Conservation (phyloP, 73 alveolate genomes). For the Loxodes magnus region DNA sequence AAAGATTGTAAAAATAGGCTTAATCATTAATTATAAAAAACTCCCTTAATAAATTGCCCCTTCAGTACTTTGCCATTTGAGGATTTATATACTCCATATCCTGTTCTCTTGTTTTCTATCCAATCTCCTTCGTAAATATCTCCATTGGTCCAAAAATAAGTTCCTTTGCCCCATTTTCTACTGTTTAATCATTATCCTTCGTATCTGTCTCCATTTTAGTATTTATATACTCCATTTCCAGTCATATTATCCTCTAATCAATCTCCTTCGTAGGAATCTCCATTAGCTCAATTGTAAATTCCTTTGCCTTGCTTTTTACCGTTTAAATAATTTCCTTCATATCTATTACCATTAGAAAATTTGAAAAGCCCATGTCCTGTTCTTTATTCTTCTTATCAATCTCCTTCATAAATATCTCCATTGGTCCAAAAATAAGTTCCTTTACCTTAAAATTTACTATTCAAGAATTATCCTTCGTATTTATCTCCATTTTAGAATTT, state of each 20-base stretch:
- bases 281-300: slow-evolving; percentile 45
- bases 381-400: slow-evolving; percentile 28
- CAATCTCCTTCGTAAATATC: slow-evolving; percentile 40
- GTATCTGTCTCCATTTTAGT: slow-evolving; percentile 49
- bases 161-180: slow-evolving; percentile 48
- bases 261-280: slow-evolving; percentile 49
- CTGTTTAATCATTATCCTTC: slow-evolving; percentile 49
- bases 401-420: slow-evolving; percentile 34
- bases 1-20: too few relatives aligned
- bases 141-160: slow-evolving; percentile 15
- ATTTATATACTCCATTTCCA: slow-evolving; percentile 34
- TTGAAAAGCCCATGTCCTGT: slow-evolving; percentile 32
- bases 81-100: slow-evolving; percentile 41
- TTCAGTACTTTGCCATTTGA: slow-evolving; percentile 45
- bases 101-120: slow-evolving; percentile 22
- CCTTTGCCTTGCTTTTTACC: slow-evolving; percentile 31
- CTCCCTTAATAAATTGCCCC: slow-evolving; percentile 35
- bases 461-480: slow-evolving; percentile 18
- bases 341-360: slow-evolving; percentile 45
- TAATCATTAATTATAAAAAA: too few relatives aligned
- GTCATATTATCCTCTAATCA: slow-evolving; percentile 25
- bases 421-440: slow-evolving; percentile 19
- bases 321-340: slow-evolving; percentile 39
- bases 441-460: slow-evolving; percentile 23
- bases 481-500: slow-evolving; percentile 19